Conservation (phyloP, 169 alveolate species). For the Babesia caballi region DNA sequence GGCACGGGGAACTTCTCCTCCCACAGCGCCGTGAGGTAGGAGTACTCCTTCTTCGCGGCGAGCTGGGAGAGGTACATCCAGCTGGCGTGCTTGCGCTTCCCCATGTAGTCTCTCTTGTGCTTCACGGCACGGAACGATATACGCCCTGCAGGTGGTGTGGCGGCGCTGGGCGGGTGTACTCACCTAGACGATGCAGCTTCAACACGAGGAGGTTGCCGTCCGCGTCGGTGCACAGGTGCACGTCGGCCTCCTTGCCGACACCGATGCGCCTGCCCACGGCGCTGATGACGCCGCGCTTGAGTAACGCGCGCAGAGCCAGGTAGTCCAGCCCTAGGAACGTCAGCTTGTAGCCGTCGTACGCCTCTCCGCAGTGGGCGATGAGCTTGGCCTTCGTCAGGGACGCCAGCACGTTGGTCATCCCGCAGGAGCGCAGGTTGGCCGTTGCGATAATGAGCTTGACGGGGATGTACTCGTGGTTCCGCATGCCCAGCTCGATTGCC, state of each 20-base stretch:
- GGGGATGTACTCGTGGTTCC: constrained; percentile 98
- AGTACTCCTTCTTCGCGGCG: constrained; percentile 97
- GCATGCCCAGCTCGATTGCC: constrained; percentile 98
- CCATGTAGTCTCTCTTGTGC: constrained; percentile 96
- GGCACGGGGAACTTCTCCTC: constrained; percentile 95
- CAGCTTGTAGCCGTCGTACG: constrained; percentile 96
- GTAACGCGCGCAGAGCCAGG: constrained; percentile 94
- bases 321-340: constrained; percentile 97
- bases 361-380: constrained; percentile 88
- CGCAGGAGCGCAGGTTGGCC: constrained; percentile 92
- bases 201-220: constrained; percentile 84
- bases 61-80: constrained; percentile 98
- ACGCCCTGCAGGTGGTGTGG: constrained; percentile 81
- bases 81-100: constrained; percentile 91
- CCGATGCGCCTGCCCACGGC: constrained; percentile 93
- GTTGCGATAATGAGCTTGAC: constrained; percentile 92
- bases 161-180: not conserved
- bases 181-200: constrained; percentile 76
- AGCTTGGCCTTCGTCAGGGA: constrained; percentile 90
- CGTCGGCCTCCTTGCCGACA: constrained; percentile 99
- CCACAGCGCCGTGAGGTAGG: constrained; percentile 93
- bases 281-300: constrained; percentile 89
- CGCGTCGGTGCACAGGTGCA: constrained; percentile 89
- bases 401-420: constrained; percentile 81
- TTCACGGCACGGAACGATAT: constrained; percentile 96